These are phyloP conservation scores for Hemileia vastatrix DNA, from an alignment of 1,284 basidiomycete genomes.

Conservation along the genomic window DNA sequence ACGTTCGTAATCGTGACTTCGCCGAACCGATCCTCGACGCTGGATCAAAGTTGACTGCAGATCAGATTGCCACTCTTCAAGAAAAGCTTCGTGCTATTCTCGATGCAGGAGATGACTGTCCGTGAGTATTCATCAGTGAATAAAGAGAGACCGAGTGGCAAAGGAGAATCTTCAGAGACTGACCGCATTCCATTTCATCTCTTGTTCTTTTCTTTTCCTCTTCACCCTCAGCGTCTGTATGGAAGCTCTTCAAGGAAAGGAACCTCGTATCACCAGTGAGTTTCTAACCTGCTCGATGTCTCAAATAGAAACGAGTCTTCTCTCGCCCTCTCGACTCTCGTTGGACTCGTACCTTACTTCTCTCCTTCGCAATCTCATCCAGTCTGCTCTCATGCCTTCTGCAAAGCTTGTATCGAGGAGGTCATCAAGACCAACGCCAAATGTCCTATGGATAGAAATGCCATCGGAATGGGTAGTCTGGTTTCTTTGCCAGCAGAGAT, in stretches of 20 bases:
- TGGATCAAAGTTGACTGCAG: background rate
- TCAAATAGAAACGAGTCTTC: too few relatives aligned
- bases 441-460: conserved; percentile 24
- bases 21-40: background rate
- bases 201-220: too few relatives aligned
- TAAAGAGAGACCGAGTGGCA: too few relatives aligned
- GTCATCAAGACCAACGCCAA: conserved; percentile 4
- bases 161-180: too few relatives aligned
- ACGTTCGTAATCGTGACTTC: conserved; percentile 7
- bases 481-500: too few relatives aligned
- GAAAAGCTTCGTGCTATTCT: conserved; percentile 21
- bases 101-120: conserved; percentile 24
- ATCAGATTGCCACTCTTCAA: conserved; percentile 12
- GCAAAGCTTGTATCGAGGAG: conserved; percentile 15
- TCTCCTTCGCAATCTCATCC: too few relatives aligned
- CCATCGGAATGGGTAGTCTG: conserved; percentile 2
- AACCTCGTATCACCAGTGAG: too few relatives aligned
- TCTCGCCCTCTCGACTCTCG: too few relatives aligned
- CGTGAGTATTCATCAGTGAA: background rate
- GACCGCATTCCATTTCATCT: too few relatives aligned
- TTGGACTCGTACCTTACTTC: too few relatives aligned
- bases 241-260: too few relatives aligned
- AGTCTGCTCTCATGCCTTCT: conserved; percentile 25
- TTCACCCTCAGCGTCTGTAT: too few relatives aligned
- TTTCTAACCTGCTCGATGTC: background rate